A percentile compares a stretch with the other conserved stretches of the same genome.
These are phyloP conservation scores for Hysterangium stoloniferum DNA, from an alignment of 768 basidiomycete genomes.

Conservation along the genomic window DNA sequence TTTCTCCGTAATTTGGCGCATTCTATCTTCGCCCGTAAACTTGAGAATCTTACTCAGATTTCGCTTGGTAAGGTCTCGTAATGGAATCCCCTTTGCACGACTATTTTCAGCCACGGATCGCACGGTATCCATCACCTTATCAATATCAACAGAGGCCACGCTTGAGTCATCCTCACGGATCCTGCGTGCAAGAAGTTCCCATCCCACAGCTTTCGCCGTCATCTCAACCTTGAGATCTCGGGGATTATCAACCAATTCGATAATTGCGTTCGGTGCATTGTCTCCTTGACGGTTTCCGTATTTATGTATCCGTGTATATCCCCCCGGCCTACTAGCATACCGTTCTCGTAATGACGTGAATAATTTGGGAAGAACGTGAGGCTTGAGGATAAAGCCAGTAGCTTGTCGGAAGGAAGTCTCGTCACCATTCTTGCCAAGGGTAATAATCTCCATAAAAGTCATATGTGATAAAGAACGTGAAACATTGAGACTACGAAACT, in stretches of 20 bases:
- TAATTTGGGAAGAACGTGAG: constrained; percentile 67
- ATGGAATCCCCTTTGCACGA: constrained; percentile 30
- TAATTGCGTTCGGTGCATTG: constrained; percentile 85
- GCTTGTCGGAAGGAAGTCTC: constrained; percentile 64
- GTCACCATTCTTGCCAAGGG: constrained; percentile 81
- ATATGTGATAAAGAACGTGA: not conserved
- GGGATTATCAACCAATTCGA: constrained; percentile 94
- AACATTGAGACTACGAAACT: not conserved
- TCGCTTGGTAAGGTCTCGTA: constrained; percentile 63
- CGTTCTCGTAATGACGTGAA: constrained; percentile 74
- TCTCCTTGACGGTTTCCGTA: constrained; percentile 87
- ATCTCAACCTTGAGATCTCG: constrained; percentile 83
- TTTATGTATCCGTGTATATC: constrained; percentile 91
- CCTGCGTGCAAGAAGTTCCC: constrained; percentile 63
- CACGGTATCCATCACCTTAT: not conserved
- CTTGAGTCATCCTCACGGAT: constrained; percentile 37
- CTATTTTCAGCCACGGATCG: not conserved
- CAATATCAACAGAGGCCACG: constrained; percentile 14
- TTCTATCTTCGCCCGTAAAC: constrained; percentile 43
- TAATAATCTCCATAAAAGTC: constrained; percentile 61
- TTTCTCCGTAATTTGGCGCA: constrained; percentile 43
- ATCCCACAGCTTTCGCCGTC: constrained; percentile 80
- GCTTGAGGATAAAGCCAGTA: constrained; percentile 70
- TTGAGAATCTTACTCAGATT: constrained; percentile 69
- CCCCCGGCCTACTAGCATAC: constrained; percentile 77